Conservation (phyloP, 345 rosid genomes). For the Excoecaria agallocha region DNA sequence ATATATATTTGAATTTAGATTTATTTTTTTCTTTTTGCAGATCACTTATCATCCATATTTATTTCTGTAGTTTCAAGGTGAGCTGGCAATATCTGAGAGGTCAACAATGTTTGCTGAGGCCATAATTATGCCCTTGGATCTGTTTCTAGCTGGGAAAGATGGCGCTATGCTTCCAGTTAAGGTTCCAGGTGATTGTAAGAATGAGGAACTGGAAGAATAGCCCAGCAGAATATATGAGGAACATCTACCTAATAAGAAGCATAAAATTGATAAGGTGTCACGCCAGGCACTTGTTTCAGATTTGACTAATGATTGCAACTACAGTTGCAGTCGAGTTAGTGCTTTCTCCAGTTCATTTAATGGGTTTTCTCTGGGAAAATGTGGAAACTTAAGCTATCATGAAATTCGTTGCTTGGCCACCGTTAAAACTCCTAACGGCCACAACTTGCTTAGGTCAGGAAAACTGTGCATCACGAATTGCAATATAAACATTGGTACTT, state of each 20-base stretch:
- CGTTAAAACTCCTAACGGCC: constrained; percentile 36
- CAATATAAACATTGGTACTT: constrained; percentile 25
- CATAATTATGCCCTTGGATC: constrained; percentile 65
- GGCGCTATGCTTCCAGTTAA: constrained; percentile 27
- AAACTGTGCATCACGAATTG: constrained; percentile 35
- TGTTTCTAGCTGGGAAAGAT: constrained; percentile 50
- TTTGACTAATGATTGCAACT: constrained; percentile 17
- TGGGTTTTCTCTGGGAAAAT: constrained; percentile 14
- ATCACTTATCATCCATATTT: constrained; percentile 9
- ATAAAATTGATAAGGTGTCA: constrained; percentile 33
- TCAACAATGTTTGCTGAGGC: constrained; percentile 61
- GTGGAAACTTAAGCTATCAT: constrained; percentile 23
- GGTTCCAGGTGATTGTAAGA: constrained; percentile 19
- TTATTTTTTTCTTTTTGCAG: neutral
- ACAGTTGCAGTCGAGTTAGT: constrained; percentile 9
- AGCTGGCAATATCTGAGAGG: constrained; percentile 35
- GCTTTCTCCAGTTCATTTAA: constrained; percentile 10
- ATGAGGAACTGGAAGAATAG: constrained; percentile 8
- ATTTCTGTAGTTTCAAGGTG: constrained; percentile 44
- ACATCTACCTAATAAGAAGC: constrained; percentile 49
- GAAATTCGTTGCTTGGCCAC: constrained; percentile 56
- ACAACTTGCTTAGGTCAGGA: constrained; percentile 34
- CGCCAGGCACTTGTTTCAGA: constrained; percentile 16
- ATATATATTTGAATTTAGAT: neutral
- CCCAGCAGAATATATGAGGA: constrained; percentile 23